A percentile compares a stretch with the other conserved stretches of the same genome.
phyloP scores from a whole-genome alignment of 305 asterid genomes.

The Stenogyne calaminthoides region DNA sequence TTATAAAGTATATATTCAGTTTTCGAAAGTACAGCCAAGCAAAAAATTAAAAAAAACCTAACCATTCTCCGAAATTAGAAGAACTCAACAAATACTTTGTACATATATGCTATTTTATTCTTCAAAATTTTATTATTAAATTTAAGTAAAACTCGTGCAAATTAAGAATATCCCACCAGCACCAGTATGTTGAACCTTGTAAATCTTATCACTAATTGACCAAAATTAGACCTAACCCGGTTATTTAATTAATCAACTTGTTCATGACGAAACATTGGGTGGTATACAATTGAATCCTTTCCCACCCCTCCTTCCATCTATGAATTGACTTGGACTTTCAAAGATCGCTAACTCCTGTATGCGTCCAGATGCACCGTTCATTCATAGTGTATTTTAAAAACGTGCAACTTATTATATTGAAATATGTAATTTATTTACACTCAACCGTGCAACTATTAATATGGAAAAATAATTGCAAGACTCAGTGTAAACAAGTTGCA shows the following conservation, averaged over 20 bases:
- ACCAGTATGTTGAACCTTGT: neutral
- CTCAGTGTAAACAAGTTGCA: no score
- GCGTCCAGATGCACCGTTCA: no score
- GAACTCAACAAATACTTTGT: neutral
- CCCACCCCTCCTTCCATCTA: neutral
- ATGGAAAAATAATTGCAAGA: no score
- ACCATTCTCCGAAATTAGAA: neutral
- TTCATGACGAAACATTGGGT: neutral
- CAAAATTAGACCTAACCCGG: neutral
- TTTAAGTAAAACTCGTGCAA: neutral
- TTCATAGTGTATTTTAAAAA: no score
- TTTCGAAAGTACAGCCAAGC: neutral
- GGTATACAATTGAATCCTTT: neutral
- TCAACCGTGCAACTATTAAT: no score
- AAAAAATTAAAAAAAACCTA: neutral
- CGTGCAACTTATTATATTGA: no score
- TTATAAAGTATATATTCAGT: no score
- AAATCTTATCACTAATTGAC: neutral
- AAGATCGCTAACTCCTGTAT: no score
- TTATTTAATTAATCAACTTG: neutral
- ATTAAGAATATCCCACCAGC: neutral
- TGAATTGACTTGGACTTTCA: neutral
- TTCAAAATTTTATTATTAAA: neutral
- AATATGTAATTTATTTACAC: no score
- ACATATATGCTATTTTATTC: neutral